Conservation (phyloP, 768 basidiomycete species). For the Nevesoporus exiguus region DNA sequence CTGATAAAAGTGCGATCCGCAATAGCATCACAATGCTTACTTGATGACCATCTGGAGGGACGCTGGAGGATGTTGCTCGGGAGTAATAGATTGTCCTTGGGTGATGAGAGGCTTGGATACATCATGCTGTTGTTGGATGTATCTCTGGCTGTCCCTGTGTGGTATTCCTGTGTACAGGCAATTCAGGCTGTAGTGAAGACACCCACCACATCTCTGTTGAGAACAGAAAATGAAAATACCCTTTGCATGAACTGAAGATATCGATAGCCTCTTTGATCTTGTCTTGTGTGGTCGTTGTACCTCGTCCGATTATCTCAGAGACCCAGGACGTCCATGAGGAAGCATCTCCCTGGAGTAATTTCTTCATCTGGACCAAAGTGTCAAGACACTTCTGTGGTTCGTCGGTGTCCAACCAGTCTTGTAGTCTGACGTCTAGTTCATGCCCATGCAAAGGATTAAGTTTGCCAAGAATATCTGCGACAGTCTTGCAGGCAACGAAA, state of each 20-base stretch:
- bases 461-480: not conserved
- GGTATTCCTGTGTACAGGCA: not conserved
- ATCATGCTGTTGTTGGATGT: not conserved
- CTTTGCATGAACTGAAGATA: not conserved
- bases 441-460: too few species aligned
- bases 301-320: too few species aligned
- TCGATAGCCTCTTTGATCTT: slow-evolving; percentile 1
- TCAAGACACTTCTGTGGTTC: not conserved
- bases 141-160: not conserved
- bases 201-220: slow-evolving; percentile 1
- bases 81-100: not conserved
- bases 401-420: not conserved
- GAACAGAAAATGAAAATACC: not conserved
- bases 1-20: not conserved
- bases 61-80: too few species aligned
- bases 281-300: not conserved
- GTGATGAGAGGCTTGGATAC: not conserved
- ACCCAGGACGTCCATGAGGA: too few species aligned
- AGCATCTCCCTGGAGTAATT: not conserved
- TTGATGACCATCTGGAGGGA: not conserved
- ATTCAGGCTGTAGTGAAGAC: not conserved
- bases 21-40: not conserved
- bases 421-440: not conserved
- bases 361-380: not conserved
- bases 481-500: not conserved